These are phyloP conservation scores for Apiotrichum montevideense DNA, from an alignment of 1,284 basidiomycete genomes.

Conservation along the genomic window DNA sequence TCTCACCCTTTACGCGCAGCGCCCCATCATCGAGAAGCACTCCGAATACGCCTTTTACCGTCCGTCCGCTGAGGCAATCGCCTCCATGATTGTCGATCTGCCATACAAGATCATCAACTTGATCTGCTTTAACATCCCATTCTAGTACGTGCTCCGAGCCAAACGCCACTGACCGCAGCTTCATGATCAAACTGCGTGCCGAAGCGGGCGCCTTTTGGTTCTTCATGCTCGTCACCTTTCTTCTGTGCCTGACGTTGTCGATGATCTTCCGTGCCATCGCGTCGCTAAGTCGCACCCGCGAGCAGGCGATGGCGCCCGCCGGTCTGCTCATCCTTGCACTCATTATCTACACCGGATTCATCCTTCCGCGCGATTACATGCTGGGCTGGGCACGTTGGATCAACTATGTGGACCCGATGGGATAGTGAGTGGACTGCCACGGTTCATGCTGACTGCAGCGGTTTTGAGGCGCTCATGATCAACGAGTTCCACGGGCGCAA, in stretches of 20 bases:
- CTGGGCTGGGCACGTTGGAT: constrained; percentile 51
- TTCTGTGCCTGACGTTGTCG: constrained; percentile 48
- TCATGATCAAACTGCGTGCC: constrained; percentile 48
- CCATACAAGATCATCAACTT: constrained; percentile 48
- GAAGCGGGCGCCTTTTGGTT: constrained; percentile 43
- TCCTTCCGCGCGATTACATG: constrained; percentile 46
- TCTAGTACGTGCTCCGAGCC: constrained; percentile 25
- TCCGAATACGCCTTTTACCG: constrained; percentile 49
- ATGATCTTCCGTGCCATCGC: constrained; percentile 52
- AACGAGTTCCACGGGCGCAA: constrained; percentile 50
- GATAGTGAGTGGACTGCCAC: constrained; percentile 10
- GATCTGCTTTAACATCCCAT: constrained; percentile 42
- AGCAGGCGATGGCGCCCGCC: constrained; percentile 48
- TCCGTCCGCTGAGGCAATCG: constrained; percentile 48
- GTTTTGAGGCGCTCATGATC: constrained; percentile 49
- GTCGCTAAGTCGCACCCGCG: constrained; percentile 42
- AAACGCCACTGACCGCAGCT: constrained; percentile 12
- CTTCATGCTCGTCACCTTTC: constrained; percentile 45
- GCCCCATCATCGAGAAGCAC: constrained; percentile 49
- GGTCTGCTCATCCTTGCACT: constrained; percentile 49
- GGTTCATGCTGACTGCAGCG: constrained; percentile 1
- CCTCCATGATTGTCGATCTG: constrained; percentile 49
- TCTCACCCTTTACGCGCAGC: constrained; percentile 49
- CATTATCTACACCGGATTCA: constrained; percentile 51
- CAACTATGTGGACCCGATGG: constrained; percentile 50